Evolutionary conservation across 345 rosid species (phyloP).

Genomic region (Citrus hindsii): DNA sequence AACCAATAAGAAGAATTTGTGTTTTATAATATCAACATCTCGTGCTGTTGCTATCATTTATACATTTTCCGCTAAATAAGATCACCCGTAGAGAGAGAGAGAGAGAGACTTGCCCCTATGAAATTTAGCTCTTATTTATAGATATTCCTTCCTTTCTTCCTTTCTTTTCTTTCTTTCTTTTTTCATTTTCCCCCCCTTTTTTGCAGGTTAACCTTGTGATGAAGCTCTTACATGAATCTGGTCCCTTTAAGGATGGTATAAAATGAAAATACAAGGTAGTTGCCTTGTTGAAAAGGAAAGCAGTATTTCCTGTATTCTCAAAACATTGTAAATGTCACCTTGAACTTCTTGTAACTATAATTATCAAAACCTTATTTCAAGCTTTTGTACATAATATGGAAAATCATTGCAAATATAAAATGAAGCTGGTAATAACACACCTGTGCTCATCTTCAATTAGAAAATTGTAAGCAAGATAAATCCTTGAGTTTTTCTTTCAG

Average conservation of each 20-base stretch:
- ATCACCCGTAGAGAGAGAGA: too few relatives aligned
- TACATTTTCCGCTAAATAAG: too few relatives aligned
- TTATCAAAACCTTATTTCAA: not conserved
- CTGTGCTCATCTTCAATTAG: too few relatives aligned
- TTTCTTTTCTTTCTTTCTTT: not conserved
- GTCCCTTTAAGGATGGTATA: constrained; percentile 76
- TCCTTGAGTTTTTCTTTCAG: too few relatives aligned
- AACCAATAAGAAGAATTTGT: too few relatives aligned
- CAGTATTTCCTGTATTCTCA: not conserved
- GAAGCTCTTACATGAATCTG: constrained; percentile 62
- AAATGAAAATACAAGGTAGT: constrained; percentile 21
- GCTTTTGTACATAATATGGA: constrained; percentile 2
- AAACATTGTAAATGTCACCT: not conserved
- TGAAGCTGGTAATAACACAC: not conserved
- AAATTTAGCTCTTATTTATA: not conserved
- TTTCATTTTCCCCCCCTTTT: not conserved
- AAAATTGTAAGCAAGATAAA: too few relatives aligned
- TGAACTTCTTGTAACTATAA: not conserved
- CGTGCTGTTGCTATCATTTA: too few relatives aligned
- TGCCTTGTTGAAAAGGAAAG: not conserved
- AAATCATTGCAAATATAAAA: not conserved
- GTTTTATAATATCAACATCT: too few relatives aligned
- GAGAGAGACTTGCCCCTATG: not conserved
- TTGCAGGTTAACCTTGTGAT: constrained; percentile 70
- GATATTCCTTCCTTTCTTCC: not conserved